Percentiles rank a stretch among this genome's conserved stretches.
phyloP scores from a whole-genome alignment of 495 filamentous ascomycete genomes.

The Neurospora discreta region DNA sequence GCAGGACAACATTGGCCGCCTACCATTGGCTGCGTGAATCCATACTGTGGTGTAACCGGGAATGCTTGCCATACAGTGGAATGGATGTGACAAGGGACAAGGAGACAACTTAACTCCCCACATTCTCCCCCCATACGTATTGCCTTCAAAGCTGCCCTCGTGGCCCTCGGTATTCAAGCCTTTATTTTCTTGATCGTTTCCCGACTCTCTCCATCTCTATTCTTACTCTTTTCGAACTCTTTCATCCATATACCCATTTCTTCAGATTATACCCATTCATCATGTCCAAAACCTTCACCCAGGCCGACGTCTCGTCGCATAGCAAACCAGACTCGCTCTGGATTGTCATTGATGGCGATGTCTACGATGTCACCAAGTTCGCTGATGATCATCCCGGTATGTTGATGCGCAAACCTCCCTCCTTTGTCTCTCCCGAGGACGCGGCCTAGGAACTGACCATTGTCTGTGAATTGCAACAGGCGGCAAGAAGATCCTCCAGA shows the following conservation, averaged over 20 bases:
- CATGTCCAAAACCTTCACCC: conserved; percentile 84
- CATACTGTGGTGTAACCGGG: neutral
- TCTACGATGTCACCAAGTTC: conserved; percentile 92
- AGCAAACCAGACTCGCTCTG: conserved; percentile 78
- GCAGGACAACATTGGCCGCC: neutral
- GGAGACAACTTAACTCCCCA: neutral
- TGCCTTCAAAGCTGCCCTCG: neutral
- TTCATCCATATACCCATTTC: neutral
- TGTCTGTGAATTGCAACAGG: conserved; percentile 36
- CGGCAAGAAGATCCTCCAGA: conserved; percentile 94
- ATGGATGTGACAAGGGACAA: neutral
- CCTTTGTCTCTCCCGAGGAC: neutral
- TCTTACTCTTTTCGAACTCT: neutral
- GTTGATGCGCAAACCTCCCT: neutral
- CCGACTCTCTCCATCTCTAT: neutral
- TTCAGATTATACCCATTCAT: neutral
- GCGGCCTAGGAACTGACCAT: neutral
- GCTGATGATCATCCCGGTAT: conserved; percentile 85
- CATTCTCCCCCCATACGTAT: neutral
- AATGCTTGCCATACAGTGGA: neutral
- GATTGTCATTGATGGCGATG: conserved; percentile 89
- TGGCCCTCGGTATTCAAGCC: neutral
- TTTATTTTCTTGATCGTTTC: neutral
- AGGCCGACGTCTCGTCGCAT: conserved; percentile 79
- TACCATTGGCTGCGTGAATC: neutral